phyloP scores from a whole-genome alignment of 768 basidiomycete species.

The Exsudoporus frostii region DNA sequence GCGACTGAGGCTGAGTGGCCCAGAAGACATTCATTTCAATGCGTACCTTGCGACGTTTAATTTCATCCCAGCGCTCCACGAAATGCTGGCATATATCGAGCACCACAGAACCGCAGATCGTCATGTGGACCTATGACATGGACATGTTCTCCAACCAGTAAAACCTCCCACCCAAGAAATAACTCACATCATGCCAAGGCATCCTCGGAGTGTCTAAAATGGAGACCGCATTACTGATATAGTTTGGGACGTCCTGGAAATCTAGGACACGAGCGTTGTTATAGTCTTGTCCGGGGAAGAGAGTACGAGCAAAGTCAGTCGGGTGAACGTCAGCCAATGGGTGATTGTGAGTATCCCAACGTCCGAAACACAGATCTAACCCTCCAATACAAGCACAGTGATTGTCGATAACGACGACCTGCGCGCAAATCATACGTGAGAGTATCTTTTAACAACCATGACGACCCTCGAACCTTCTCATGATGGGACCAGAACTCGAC shows the following conservation, averaged over 20 bases:
- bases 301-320: conserved; percentile 71
- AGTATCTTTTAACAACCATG: background rate
- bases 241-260: conserved; percentile 80
- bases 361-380: conserved; percentile 93
- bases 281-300: conserved; percentile 94
- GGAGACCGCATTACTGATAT: conserved; percentile 65
- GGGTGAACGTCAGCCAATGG: conserved; percentile 93
- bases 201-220: conserved; percentile 69
- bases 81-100: conserved; percentile 94
- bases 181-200: conserved; percentile 94
- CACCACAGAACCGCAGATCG: conserved; percentile 74
- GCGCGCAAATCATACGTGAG: background rate
- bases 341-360: conserved; percentile 92
- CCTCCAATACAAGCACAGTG: conserved; percentile 87
- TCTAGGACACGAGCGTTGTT: conserved; percentile 88
- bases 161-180: background rate
- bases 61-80: conserved; percentile 86
- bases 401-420: conserved; percentile 84
- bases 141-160: background rate
- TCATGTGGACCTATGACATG: conserved; percentile 69
- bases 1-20: conserved; percentile 2
- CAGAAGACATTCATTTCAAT: background rate
- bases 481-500: conserved; percentile 92
- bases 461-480: conserved; percentile 54
- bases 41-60: conserved; percentile 76